Conservation (phyloP, 495 filamentous ascomycete species). For the Margaritispora aquatica region DNA sequence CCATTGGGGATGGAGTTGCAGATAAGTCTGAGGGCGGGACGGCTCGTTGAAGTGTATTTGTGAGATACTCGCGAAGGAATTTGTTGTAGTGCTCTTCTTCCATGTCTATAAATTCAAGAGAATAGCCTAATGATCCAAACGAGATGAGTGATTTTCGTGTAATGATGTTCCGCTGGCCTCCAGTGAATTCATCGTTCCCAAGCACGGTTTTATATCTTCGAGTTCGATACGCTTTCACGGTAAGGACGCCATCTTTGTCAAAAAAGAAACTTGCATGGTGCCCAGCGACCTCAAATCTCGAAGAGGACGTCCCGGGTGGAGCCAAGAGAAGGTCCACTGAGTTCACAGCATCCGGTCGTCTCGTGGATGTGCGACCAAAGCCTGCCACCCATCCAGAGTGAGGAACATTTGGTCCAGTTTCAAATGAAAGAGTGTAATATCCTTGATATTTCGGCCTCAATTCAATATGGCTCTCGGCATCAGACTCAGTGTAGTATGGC, state of each 20-base stretch:
- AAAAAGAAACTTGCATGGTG: background rate
- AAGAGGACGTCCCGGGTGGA: background rate
- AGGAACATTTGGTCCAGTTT: background rate
- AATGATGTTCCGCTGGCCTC: background rate
- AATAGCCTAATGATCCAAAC: background rate
- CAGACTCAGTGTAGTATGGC: background rate
- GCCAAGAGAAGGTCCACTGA: background rate
- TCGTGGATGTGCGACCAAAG: background rate
- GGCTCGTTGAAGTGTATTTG: background rate
- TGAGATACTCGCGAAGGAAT: background rate
- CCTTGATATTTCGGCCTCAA: background rate
- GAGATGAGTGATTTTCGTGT: background rate
- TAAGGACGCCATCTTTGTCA: background rate
- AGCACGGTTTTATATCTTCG: background rate
- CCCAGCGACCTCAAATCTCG: background rate
- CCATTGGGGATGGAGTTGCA: background rate
- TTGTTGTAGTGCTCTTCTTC: background rate
- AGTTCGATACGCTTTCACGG: background rate
- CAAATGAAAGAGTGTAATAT: background rate
- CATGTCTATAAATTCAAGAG: background rate
- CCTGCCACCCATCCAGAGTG: background rate
- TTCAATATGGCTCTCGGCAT: background rate
- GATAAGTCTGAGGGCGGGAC: background rate
- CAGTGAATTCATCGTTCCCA: background rate
- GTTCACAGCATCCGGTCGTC: background rate